Evolutionary conservation across 257 asterid species (phyloP).

Genomic region (Asclepias syriaca): DNA sequence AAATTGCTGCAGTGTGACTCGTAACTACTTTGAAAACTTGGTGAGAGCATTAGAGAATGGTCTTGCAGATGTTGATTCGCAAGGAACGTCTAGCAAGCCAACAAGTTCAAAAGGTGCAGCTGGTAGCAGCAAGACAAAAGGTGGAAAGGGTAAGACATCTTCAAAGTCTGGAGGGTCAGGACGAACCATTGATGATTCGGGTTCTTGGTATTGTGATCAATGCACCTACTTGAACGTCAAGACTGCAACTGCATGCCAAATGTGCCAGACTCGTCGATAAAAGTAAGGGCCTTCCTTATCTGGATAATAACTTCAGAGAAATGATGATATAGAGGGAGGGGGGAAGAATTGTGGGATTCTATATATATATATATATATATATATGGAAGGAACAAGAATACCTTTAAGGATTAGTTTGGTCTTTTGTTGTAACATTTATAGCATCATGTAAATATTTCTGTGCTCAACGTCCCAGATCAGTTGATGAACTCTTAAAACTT

Average conservation of each 20-base stretch:
- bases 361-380: background rate
- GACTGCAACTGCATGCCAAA: slow-evolving; percentile 40
- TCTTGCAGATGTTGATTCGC: slow-evolving; percentile 85
- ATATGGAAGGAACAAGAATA: background rate
- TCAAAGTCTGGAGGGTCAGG: slow-evolving; percentile 36
- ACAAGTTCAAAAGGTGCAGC: slow-evolving; percentile 41
- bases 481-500: background rate
- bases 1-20: slow-evolving; percentile 63
- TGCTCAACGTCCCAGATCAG: background rate
- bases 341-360: background rate
- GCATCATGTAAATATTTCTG: slow-evolving; percentile 5
- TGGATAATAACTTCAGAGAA: background rate
- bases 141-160: slow-evolving; percentile 55
- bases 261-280: slow-evolving; percentile 53
- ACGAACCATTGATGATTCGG: slow-evolving; percentile 48
- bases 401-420: background rate
- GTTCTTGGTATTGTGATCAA: slow-evolving; percentile 58
- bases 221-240: slow-evolving; percentile 47
- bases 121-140: slow-evolving; percentile 67
- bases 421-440: background rate
- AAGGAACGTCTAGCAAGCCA: slow-evolving; percentile 40
- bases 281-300: background rate
- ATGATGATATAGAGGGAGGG: background rate
- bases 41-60: slow-evolving; percentile 91
- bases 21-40: slow-evolving; percentile 86